phyloP scores from a whole-genome alignment of 306 rosid species.

The Vigna unguiculata region DNA sequence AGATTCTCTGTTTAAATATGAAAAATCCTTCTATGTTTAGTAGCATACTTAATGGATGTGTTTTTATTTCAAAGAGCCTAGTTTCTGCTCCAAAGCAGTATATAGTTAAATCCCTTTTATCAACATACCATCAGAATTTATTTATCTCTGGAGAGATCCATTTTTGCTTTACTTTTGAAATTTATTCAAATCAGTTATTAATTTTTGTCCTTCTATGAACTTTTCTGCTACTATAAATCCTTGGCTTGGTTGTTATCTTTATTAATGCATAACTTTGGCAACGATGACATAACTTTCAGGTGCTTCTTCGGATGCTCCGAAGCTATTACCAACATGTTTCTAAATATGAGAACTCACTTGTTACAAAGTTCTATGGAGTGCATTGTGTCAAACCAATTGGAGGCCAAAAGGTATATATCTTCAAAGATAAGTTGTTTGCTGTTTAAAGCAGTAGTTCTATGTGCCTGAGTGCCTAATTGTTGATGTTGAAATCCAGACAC shows the following conservation, averaged over 20 bases:
- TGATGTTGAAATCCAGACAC: slow-evolving; percentile 63
- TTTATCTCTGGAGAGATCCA: not conserved
- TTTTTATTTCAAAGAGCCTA: slow-evolving; percentile 12
- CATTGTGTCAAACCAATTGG: slow-evolving; percentile 97
- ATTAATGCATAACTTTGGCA: slow-evolving; percentile 35
- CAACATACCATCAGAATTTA: not conserved
- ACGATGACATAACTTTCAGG: slow-evolving; percentile 55
- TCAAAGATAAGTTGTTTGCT: slow-evolving; percentile 7
- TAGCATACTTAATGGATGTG: not conserved
- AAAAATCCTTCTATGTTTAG: not conserved
- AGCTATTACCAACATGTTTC: slow-evolving; percentile 79
- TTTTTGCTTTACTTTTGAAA: not conserved
- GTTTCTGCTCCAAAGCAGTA: not conserved
- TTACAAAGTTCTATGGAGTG: slow-evolving; percentile 92
- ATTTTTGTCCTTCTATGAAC: not conserved
- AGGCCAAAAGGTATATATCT: slow-evolving; percentile 84
- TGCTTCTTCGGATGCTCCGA: slow-evolving; percentile 91
- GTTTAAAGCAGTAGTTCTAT: slow-evolving; percentile 21
- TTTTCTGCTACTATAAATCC: not conserved
- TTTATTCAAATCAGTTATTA: not conserved
- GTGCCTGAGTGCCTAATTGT: slow-evolving; percentile 26
- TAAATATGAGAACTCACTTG: slow-evolving; percentile 79
- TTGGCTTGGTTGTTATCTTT: slow-evolving; percentile 7
- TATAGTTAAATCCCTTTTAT: slow-evolving; percentile 1
- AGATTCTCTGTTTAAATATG: not conserved